These are phyloP conservation scores for Erodium moschatum DNA, from an alignment of 441 rosid genomes.

Conservation along the genomic window DNA sequence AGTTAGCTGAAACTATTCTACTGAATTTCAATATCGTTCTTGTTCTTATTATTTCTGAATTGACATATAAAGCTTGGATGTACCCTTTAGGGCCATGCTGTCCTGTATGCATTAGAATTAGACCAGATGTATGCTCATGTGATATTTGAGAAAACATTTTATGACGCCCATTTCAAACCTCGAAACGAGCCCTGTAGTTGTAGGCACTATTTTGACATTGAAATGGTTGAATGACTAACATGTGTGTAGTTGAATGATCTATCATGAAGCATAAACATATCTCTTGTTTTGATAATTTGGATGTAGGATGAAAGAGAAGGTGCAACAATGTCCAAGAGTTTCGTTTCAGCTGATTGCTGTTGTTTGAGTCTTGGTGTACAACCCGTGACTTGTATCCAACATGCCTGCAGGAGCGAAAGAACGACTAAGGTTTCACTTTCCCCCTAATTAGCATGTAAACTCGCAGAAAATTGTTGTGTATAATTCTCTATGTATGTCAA, in stretches of 20 bases:
- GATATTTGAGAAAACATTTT: background rate
- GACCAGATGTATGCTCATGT: background rate
- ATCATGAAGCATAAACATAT: background rate
- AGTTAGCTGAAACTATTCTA: too few species aligned
- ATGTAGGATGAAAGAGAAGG: background rate
- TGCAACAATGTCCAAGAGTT: background rate
- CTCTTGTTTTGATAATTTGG: background rate
- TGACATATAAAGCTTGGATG: background rate
- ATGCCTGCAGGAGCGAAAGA: background rate
- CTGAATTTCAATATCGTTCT: too few species aligned
- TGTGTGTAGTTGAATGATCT: background rate
- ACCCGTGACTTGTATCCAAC: background rate
- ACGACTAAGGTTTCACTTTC: background rate
- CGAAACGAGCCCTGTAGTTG: background rate
- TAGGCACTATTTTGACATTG: background rate
- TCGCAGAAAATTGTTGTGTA: too few species aligned
- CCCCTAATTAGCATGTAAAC: too few species aligned
- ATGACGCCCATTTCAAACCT: background rate
- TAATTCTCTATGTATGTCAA: too few species aligned
- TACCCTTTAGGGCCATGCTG: background rate
- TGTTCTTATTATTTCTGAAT: background rate
- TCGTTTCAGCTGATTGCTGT: background rate
- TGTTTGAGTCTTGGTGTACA: background rate
- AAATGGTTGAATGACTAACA: background rate
- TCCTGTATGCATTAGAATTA: background rate